Evolutionary conservation across 2,329 filamentous ascomycete species (phyloP), one percentile per base, ranked within the genome.

Genomic region (Verticillium tricorpus): DNA sequence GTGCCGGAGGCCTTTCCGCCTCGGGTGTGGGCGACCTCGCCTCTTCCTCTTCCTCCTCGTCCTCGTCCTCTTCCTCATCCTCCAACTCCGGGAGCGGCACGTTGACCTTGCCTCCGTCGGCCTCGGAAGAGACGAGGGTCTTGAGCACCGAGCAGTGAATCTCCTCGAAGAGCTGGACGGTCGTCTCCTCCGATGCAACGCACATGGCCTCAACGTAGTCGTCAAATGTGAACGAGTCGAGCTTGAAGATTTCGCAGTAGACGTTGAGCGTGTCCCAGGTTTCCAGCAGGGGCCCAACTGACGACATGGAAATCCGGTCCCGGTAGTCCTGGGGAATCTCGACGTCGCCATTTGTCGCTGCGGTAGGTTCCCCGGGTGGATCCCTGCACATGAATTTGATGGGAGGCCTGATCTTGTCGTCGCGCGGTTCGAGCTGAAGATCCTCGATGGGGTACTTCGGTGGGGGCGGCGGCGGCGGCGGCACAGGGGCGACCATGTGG

Each of bases 201-300:
- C 88, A 84, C 82, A 99, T 88, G 0, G 93, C 90, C 72, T 98
- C 90, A 5, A 97, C 83, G 69, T 93, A 98, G 73, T 99, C 95
- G 73, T 99, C 95, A 70, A 98, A 96, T 0, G 94, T 98, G 72
- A 99, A 99, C 0, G 94, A 98, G 74, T 99, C 95, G 31, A 99
- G 82, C 70, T 92, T 87, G 71, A 96, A 96, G 19, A 97, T 89
- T 70, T 97, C 92, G 71, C 93, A 96, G 72, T 97, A 97, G n/a
- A 99, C 94, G 70, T 97, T 99, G 37, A 99, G 82, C 0, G 93
- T 97, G 69, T 97, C 93, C 95, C 95, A 99, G 0, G 91, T 92
- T 76, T 97, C 94, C 28, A 99, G 78, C 17, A 98, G 79, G 2
- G 87, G 84, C 0, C 93, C 93, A n/a, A 97, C 86, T 3, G 92